Percentiles rank a stretch among this genome's conserved stretches.
Conservation (phyloP, 2,329 filamentous ascomycete species). For the Pseudocercospora eumusae region DNA sequence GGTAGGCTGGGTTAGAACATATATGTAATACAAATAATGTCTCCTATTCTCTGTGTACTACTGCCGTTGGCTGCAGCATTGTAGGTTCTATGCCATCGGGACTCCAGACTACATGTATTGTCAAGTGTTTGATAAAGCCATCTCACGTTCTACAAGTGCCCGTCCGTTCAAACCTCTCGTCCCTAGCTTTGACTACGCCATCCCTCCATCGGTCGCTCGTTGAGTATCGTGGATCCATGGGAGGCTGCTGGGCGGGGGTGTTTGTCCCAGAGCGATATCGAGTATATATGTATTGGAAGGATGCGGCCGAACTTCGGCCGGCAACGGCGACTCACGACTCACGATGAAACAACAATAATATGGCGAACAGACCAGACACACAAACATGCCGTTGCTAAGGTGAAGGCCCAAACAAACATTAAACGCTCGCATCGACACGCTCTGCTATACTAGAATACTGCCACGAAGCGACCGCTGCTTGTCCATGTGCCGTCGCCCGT, state of each 20-base stretch:
- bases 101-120: too few species aligned
- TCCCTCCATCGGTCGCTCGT: too few species aligned
- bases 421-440: not conserved
- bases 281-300: too few species aligned
- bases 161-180: not conserved
- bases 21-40: too few species aligned
- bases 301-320: conserved; percentile 35
- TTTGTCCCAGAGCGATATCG: too few species aligned
- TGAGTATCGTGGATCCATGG: too few species aligned
- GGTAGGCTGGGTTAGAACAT: not conserved
- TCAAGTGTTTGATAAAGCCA: too few species aligned
- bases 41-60: too few species aligned
- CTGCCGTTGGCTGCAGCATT: too few species aligned
- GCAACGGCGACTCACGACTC: not conserved
- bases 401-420: conserved; percentile 2
- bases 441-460: not conserved
- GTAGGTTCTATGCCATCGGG: too few species aligned
- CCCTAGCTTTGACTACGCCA: not conserved
- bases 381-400: conserved; percentile 6
- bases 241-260: too few species aligned
- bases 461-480: not conserved
- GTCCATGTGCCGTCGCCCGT: not conserved
- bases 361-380: conserved; percentile 3
- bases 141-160: too few species aligned
- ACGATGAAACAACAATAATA: conserved; percentile 5